Conservation (phyloP, 805 yeast species). For the Starmerella kuoi region DNA sequence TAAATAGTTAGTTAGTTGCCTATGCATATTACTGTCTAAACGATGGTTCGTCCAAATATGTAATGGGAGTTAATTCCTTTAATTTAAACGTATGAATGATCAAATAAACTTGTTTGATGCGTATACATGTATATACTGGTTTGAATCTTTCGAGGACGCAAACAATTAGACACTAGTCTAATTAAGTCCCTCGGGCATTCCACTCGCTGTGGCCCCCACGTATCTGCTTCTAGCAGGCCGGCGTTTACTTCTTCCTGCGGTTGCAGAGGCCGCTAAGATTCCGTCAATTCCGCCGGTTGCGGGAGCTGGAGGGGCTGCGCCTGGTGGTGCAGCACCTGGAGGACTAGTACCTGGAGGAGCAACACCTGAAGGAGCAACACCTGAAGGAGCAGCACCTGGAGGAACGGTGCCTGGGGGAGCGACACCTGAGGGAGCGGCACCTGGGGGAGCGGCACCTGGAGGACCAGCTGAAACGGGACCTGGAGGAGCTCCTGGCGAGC, state of each 20-base stretch:
- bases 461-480: conserved; percentile 18
- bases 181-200: conserved; percentile 14
- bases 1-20: too few relatives aligned
- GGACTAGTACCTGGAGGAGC: not conserved
- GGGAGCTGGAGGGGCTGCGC: not conserved
- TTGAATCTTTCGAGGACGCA: too few relatives aligned
- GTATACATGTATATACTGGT: too few relatives aligned
- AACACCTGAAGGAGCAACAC: not conserved
- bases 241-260: conserved; percentile 9
- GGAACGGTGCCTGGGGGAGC: not conserved
- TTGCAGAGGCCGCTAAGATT: conserved; percentile 27
- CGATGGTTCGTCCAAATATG: too few relatives aligned
- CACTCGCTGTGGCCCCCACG: conserved; percentile 34
- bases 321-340: conserved; percentile 4
- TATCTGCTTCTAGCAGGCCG: conserved; percentile 21
- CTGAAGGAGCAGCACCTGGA: not conserved
- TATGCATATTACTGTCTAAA: too few relatives aligned
- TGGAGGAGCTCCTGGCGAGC: not conserved
- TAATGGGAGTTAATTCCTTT: too few relatives aligned
- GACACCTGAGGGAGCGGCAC: conserved; percentile 9
- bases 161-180: too few relatives aligned
- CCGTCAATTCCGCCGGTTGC: conserved; percentile 36
- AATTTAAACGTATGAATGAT: too few relatives aligned
- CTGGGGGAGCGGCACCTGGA: conserved; percentile 20
- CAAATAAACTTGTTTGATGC: too few relatives aligned